Evolutionary conservation across 1,284 basidiomycete species (phyloP).

Genomic region (Cryptococcus wingfieldii): DNA sequence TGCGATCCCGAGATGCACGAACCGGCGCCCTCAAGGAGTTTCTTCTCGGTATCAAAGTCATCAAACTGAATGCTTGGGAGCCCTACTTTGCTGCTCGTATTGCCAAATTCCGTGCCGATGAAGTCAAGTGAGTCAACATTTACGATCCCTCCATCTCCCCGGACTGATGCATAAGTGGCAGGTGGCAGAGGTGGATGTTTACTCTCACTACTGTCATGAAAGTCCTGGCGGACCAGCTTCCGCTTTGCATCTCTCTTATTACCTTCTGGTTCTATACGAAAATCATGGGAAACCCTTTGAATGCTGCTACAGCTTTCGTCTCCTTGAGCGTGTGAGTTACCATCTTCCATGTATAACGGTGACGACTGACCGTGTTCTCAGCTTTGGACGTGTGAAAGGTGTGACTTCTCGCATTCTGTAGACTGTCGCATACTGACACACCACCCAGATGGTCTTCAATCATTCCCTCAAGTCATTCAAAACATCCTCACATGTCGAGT

Average conservation of each 20-base stretch:
- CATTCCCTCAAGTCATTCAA: conserved; percentile 34
- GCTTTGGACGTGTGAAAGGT: conserved; percentile 35
- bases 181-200: conserved; percentile 46
- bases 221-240: conserved; percentile 39
- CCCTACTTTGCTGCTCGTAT: conserved; percentile 33
- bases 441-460: conserved; percentile 22
- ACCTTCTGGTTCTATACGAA: conserved; percentile 46
- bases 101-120: conserved; percentile 27
- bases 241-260: conserved; percentile 31
- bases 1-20: conserved; percentile 35
- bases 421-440: background rate
- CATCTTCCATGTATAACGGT: background rate
- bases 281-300: conserved; percentile 30
- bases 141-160: no score
- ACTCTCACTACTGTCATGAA: conserved; percentile 48
- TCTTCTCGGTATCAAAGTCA: conserved; percentile 42
- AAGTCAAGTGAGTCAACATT: conserved; percentile 23
- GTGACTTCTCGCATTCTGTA: background rate
- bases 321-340: conserved; percentile 33
- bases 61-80: conserved; percentile 49
- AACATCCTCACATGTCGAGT: conserved; percentile 33
- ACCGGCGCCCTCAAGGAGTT: conserved; percentile 45
- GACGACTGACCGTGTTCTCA: background rate
- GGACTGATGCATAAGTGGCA: conserved; percentile 1
- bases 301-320: conserved; percentile 45